phyloP scores from a whole-genome alignment of 1,284 basidiomycete genomes.

The Lentinula novae-zelandiae region DNA sequence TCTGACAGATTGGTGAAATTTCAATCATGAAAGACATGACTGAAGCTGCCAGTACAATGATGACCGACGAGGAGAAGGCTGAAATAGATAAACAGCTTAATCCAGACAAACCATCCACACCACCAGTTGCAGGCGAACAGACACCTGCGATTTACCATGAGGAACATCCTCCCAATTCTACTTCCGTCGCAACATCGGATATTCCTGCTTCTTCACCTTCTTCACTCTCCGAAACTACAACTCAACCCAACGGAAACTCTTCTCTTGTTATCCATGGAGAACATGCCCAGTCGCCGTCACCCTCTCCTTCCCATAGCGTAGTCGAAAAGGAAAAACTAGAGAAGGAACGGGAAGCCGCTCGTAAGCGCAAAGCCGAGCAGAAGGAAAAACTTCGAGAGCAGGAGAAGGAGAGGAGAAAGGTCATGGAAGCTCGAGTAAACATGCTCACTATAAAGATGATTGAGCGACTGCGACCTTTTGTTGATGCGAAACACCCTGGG shows the following conservation, averaged over 20 bases:
- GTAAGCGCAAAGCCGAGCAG: constrained; percentile 80
- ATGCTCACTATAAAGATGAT: constrained; percentile 74
- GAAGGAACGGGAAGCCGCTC: constrained; percentile 48
- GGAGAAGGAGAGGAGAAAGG: constrained; percentile 75
- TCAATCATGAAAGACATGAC: constrained; percentile 92
- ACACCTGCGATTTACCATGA: constrained; percentile 6
- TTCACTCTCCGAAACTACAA: constrained; percentile 7
- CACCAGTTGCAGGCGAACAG: constrained; percentile 15
- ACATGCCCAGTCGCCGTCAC: constrained; percentile 14
- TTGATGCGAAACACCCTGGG: constrained; percentile 87
- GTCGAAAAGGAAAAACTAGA: constrained; percentile 31
- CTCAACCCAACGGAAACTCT: constrained; percentile 2
- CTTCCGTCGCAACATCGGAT: constrained; percentile 6
- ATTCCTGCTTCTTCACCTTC: constrained; percentile 8
- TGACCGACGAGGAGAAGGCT: constrained; percentile 89
- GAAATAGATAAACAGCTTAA: constrained; percentile 78
- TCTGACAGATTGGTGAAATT: constrained; percentile 82
- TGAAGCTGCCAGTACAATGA: constrained; percentile 72
- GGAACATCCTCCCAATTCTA: not conserved
- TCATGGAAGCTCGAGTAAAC: constrained; percentile 75
- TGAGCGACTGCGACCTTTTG: constrained; percentile 82
- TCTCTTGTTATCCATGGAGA: constrained; percentile 14
- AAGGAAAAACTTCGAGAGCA: constrained; percentile 77
- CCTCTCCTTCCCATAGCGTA: constrained; percentile 18
- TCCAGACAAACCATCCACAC: constrained; percentile 26